Percentiles rank a stretch among this genome's conserved stretches.
Conservation (phyloP, 208 protist genomes). For the Leishmania lainsoni region DNA sequence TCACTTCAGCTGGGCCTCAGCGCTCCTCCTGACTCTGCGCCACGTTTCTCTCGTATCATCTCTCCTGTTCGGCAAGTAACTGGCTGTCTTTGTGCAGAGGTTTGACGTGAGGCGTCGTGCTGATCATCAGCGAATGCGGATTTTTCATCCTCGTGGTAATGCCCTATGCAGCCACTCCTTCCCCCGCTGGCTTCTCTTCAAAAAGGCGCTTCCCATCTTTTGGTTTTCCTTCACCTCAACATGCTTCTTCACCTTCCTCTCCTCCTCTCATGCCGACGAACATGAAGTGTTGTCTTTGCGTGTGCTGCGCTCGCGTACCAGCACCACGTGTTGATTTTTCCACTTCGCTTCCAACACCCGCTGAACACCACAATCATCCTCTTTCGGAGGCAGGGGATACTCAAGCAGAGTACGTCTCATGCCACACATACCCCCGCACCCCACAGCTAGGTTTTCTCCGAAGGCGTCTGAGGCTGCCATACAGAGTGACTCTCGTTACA, state of each 20-base stretch:
- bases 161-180: background rate
- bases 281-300: background rate
- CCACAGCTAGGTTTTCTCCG: background rate
- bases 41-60: background rate
- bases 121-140: background rate
- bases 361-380: background rate
- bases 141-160: background rate
- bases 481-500: background rate
- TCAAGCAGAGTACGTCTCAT: background rate
- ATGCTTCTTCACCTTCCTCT: background rate
- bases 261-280: background rate
- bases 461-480: too few species aligned
- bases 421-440: background rate
- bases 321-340: background rate
- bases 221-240: background rate
- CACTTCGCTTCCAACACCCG: background rate
- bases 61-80: background rate
- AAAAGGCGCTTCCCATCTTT: background rate
- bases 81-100: background rate
- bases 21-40: background rate
- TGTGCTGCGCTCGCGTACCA: background rate
- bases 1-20: background rate
- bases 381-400: background rate
- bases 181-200: too few species aligned
- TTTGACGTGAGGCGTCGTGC: background rate